A percentile compares a stretch with the other conserved stretches of the same genome.
Evolutionary conservation across 495 filamentous ascomycete genomes (phyloP).

Genomic region (Penicillium arizonense): DNA sequence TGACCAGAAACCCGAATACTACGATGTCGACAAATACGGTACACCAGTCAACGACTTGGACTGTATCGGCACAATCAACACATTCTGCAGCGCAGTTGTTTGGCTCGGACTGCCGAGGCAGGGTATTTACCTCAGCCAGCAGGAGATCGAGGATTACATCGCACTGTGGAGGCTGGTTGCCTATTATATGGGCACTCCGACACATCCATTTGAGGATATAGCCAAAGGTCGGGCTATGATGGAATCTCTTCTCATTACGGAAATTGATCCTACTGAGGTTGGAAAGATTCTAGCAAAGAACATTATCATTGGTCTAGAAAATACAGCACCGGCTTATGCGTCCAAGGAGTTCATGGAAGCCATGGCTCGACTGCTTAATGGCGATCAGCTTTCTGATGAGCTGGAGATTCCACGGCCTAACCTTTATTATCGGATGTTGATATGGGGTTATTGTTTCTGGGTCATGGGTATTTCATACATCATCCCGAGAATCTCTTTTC

Average conservation of each 20-base stretch:
- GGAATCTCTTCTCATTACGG: slow-evolving; percentile 61
- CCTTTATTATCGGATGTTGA: slow-evolving; percentile 56
- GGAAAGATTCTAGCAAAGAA: slow-evolving; percentile 67
- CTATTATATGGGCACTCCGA: slow-evolving; percentile 68
- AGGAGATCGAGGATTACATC: slow-evolving; percentile 67
- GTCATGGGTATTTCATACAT: slow-evolving; percentile 55
- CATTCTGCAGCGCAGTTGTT: slow-evolving; percentile 65
- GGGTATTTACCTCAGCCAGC: slow-evolving; percentile 61
- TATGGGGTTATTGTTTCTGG: slow-evolving; percentile 68
- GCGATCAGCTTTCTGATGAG: slow-evolving; percentile 55
- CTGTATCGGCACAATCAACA: slow-evolving; percentile 64
- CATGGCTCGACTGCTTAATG: slow-evolving; percentile 67
- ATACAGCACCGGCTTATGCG: slow-evolving; percentile 61
- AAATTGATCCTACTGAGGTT: slow-evolving; percentile 61
- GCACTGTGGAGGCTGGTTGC: slow-evolving; percentile 75
- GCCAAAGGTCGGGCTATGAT: slow-evolving; percentile 57
- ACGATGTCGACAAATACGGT: slow-evolving; percentile 56
- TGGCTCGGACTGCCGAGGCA: slow-evolving; percentile 70
- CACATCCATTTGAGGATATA: slow-evolving; percentile 52
- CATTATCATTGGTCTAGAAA: slow-evolving; percentile 64
- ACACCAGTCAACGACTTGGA: slow-evolving; percentile 76
- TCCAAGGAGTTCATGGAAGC: slow-evolving; percentile 64
- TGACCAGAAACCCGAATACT: slow-evolving; percentile 57
- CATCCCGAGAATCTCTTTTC: slow-evolving; percentile 50
- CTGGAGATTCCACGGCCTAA: slow-evolving; percentile 57